Conservation (phyloP, 2,329 filamentous ascomycete species). For the Orbilia quercus region DNA sequence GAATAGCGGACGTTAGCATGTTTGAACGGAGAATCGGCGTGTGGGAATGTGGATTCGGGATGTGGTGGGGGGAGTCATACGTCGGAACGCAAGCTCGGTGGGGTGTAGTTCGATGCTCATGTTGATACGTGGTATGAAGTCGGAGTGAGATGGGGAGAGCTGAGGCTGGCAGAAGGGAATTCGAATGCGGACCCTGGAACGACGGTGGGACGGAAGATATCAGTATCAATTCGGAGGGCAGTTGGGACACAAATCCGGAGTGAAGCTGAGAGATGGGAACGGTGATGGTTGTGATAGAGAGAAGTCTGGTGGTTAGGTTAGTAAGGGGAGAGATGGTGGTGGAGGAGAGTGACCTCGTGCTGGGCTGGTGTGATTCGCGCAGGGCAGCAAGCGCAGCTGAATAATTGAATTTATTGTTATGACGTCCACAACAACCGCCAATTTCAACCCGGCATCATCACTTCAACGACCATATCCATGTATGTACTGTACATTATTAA, state of each 20-base stretch:
- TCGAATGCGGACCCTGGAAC: constrained; percentile 9
- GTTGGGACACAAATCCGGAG: not conserved
- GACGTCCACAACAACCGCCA: constrained; percentile 24
- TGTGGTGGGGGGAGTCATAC: constrained; percentile 69
- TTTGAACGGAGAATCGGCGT: not conserved
- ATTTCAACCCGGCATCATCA: too few species aligned
- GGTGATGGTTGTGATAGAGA: not conserved
- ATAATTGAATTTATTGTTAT: too few species aligned
- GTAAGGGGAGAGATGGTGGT: constrained; percentile 10
- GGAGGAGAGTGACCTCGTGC: constrained; percentile 50
- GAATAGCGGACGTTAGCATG: constrained; percentile 17
- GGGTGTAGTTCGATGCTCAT: constrained; percentile 98
- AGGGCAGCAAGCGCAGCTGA: constrained; percentile 34
- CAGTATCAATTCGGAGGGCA: constrained; percentile 16
- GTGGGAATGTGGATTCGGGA: constrained; percentile 66
- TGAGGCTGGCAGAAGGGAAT: constrained; percentile 6
- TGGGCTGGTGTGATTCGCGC: constrained; percentile 54
- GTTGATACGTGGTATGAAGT: constrained; percentile 61
- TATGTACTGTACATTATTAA: too few species aligned
- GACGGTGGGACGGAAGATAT: constrained; percentile 6
- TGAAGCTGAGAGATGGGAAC: not conserved
- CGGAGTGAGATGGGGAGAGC: constrained; percentile 4
- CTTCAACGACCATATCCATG: too few species aligned
- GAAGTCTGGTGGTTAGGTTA: constrained; percentile 1
- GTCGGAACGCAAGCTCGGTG: constrained; percentile 88